Conservation (phyloP, 768 basidiomycete species). For the Leccinum boreale region DNA sequence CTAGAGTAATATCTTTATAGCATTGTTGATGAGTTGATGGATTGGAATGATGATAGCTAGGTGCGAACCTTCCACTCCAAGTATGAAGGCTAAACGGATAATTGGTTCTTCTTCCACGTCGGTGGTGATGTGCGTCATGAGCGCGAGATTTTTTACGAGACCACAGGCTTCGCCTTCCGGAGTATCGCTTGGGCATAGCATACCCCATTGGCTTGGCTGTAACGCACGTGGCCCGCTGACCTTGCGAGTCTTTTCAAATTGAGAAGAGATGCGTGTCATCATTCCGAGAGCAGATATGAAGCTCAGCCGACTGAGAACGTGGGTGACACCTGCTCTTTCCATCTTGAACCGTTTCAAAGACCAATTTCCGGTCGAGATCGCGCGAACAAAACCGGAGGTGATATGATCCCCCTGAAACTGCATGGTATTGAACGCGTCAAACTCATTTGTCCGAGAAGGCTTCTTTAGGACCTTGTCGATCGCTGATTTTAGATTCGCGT, state of each 20-base stretch:
- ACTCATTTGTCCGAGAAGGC: conserved; percentile 88
- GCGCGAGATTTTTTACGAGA: conserved; percentile 94
- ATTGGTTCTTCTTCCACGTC: conserved; percentile 97
- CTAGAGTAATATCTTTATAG: conserved; percentile 75
- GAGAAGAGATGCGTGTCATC: conserved; percentile 99
- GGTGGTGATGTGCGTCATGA: conserved; percentile 99
- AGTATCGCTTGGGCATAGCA: conserved; percentile 96
- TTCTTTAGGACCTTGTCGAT: conserved; percentile 99
- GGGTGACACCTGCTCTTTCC: conserved; percentile 97
- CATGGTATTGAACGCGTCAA: conserved; percentile 93
- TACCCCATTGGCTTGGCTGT: conserved; percentile 99
- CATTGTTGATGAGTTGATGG: conserved; percentile 12
- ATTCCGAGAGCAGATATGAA: conserved; percentile 98
- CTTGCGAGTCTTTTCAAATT: conserved; percentile 99
- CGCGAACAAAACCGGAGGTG: conserved; percentile 92
- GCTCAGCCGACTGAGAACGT: conserved; percentile 90
- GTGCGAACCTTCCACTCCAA: conserved; percentile 89
- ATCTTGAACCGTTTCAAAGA: conserved; percentile 98
- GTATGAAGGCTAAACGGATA: conserved; percentile 82
- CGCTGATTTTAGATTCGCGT: conserved; percentile 87
- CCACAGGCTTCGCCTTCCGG: conserved; percentile 99
- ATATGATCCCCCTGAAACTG: conserved; percentile 96
- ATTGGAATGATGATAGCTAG: conserved; percentile 5
- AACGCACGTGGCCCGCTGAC: conserved; percentile 96
- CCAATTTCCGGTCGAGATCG: conserved; percentile 99